These are phyloP conservation scores for Styphnolobium japonicum DNA, from an alignment of 306 rosid species.

Conservation along the genomic window DNA sequence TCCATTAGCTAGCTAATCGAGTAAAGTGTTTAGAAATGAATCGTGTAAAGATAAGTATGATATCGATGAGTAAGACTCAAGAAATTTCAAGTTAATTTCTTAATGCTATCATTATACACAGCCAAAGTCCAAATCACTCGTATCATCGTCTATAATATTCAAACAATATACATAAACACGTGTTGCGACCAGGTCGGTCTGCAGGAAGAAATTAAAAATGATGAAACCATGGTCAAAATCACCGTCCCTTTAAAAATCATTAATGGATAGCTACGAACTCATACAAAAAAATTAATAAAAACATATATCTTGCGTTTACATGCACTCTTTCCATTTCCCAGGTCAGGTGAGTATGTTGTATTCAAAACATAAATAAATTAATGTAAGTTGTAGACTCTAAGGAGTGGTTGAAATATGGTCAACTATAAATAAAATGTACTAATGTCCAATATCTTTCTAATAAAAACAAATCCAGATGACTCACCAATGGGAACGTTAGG, in stretches of 20 bases:
- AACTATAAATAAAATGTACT: background rate
- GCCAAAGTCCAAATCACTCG: background rate
- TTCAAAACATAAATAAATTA: background rate
- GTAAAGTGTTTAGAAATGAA: background rate
- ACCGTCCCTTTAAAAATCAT: background rate
- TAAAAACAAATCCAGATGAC: background rate
- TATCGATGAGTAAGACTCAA: background rate
- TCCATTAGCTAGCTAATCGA: background rate
- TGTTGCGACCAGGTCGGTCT: background rate
- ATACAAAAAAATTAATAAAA: background rate
- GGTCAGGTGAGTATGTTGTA: background rate
- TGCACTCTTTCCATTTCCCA: no score
- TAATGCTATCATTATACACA: background rate
- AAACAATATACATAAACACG: background rate
- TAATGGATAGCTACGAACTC: background rate
- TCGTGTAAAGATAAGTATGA: background rate
- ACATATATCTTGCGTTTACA: no score
- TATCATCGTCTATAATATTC: background rate
- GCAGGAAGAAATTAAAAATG: background rate
- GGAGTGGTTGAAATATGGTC: background rate
- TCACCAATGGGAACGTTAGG: background rate
- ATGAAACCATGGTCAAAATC: background rate
- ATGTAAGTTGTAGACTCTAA: background rate
- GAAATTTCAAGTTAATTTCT: background rate
- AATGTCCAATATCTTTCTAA: background rate